A percentile compares a stretch with the other conserved stretches of the same genome.
These are phyloP conservation scores for Talaromyces ruber DNA, from an alignment of 495 filamentous ascomycete genomes.

Conservation along the genomic window DNA sequence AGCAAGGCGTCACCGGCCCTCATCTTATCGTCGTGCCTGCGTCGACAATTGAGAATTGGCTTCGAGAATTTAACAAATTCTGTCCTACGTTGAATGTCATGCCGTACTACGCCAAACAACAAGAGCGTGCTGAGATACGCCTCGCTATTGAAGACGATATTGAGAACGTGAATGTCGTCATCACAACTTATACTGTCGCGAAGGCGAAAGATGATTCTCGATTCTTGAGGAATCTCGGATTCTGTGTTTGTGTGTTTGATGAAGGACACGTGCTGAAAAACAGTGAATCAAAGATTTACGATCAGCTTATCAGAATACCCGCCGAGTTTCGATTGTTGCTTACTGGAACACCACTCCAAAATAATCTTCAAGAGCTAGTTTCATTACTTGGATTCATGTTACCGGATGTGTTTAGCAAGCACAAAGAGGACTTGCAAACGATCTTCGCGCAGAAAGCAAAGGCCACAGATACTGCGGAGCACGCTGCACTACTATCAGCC, in stretches of 20 bases:
- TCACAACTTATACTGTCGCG: conserved; percentile 83
- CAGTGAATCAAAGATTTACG: conserved; percentile 68
- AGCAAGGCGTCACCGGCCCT: conserved; percentile 59
- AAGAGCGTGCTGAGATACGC: conserved; percentile 56
- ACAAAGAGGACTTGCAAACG: conserved; percentile 62
- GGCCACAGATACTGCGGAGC: conserved; percentile 61
- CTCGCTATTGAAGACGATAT: conserved; percentile 53
- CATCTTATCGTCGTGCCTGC: conserved; percentile 86
- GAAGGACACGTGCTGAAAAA: conserved; percentile 93
- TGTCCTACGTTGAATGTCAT: conserved; percentile 66
- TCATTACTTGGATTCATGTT: conserved; percentile 87
- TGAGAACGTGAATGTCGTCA: conserved; percentile 67
- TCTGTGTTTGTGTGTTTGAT: conserved; percentile 74
- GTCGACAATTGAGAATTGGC: conserved; percentile 93
- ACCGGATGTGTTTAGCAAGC: conserved; percentile 67
- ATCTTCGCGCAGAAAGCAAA: conserved; percentile 89
- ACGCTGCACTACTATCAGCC: conserved; percentile 67
- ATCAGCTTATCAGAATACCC: conserved; percentile 66
- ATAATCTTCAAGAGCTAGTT: conserved; percentile 87
- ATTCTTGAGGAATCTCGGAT: conserved; percentile 57
- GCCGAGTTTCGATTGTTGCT: conserved; percentile 75
- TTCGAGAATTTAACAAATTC: conserved; percentile 81
- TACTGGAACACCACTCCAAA: conserved; percentile 91
- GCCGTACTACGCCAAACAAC: conserved; percentile 69
- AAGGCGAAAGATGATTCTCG: conserved; percentile 55